These are phyloP conservation scores for Beauveria australis DNA, from an alignment of 2,329 filamentous ascomycete species.

Conservation along the genomic window DNA sequence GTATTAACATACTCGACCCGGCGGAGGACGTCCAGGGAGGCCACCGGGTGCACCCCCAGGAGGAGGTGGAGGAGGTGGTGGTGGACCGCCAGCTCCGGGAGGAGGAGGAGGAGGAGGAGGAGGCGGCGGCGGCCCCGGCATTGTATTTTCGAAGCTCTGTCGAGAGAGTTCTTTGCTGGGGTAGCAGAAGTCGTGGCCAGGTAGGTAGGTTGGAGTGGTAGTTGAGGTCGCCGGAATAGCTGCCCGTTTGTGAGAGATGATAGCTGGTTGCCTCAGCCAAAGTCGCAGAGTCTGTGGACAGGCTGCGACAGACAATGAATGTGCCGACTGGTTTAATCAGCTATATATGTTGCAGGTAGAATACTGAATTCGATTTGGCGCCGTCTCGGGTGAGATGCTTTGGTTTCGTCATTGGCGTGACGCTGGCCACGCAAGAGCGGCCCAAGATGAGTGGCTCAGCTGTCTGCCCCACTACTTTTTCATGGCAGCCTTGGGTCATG, in stretches of 20 bases:
- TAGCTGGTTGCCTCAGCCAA: neutral
- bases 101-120: slow-evolving; percentile 57
- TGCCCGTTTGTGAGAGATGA: neutral
- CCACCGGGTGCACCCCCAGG: slow-evolving; percentile 32
- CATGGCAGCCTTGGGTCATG: neutral
- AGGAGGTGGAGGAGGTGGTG: slow-evolving; percentile 59
- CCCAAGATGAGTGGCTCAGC: slow-evolving; percentile 7
- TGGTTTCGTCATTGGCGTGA: slow-evolving; percentile 13
- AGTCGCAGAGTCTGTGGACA: neutral
- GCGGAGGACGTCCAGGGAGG: slow-evolving; percentile 49
- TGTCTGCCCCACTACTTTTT: slow-evolving; percentile 7
- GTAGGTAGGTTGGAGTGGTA: neutral
- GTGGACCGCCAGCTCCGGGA: slow-evolving; percentile 52
- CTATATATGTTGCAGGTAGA: neutral
- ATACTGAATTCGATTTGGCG: neutral
- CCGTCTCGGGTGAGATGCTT: slow-evolving; percentile 7
- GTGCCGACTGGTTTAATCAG: neutral
- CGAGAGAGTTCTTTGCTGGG: neutral
- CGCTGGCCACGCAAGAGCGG: slow-evolving; percentile 8
- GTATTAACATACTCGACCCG: slow-evolving; percentile 52
- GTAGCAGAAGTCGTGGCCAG: neutral
- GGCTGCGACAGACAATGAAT: neutral
- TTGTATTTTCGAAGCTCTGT: slow-evolving; percentile 14
- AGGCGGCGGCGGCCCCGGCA: slow-evolving; percentile 48
- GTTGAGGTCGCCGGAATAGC: neutral